Evolutionary conservation across 495 filamentous ascomycete genomes (phyloP).

Genomic region (Aspergillus homomorphus): DNA sequence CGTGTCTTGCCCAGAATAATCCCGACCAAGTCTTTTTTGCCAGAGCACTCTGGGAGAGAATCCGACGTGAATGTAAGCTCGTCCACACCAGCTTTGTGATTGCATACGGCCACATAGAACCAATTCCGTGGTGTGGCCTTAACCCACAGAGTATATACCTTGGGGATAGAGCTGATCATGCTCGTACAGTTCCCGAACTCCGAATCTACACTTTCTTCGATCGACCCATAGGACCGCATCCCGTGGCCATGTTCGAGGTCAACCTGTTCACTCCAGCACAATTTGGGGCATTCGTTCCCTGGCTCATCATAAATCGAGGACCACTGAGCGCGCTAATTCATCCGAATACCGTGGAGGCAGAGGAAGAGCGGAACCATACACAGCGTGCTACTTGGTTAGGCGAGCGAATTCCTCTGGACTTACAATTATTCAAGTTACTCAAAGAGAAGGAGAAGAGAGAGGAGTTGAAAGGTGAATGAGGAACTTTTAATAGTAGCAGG

Average conservation of each 20-base stretch:
- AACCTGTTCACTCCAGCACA: constrained; percentile 81
- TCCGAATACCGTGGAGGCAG: constrained; percentile 63
- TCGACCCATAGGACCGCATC: constrained; percentile 75
- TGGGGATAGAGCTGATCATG: background rate
- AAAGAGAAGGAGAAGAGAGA: constrained; percentile 29
- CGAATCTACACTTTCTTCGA: constrained; percentile 79
- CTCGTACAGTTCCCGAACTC: constrained; percentile 69
- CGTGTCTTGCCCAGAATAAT: constrained; percentile 45
- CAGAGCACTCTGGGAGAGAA: constrained; percentile 68
- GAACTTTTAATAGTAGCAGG: background rate
- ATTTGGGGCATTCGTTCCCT: constrained; percentile 83
- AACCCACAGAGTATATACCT: too few relatives aligned
- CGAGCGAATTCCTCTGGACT: constrained; percentile 65
- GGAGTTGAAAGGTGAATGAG: constrained; percentile 19
- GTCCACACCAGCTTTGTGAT: background rate
- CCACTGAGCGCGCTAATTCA: constrained; percentile 78
- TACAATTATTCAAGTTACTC: constrained; percentile 53
- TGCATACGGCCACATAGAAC: background rate
- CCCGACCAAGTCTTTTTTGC: constrained; percentile 62
- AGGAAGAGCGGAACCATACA: constrained; percentile 66
- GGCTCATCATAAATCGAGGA: constrained; percentile 80
- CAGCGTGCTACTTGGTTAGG: constrained; percentile 86
- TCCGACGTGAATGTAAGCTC: constrained; percentile 70
- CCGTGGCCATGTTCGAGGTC: constrained; percentile 86
- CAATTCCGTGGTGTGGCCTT: too few relatives aligned